phyloP scores from a whole-genome alignment of 192 early-diverging fungal genomes.

The Spizellomyces sp. region DNA sequence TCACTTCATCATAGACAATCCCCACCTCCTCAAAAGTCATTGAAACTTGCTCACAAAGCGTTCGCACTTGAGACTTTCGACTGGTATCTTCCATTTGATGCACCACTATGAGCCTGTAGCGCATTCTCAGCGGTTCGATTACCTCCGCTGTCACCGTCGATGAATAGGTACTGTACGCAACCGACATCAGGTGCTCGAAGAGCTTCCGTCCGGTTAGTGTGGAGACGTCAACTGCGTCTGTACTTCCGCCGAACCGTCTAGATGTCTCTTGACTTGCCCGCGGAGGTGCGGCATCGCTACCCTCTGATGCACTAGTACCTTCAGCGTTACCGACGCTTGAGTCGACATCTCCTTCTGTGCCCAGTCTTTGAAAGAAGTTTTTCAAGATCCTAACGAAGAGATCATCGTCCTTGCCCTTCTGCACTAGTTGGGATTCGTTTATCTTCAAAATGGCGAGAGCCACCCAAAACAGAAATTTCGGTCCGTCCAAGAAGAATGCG shows the following conservation, averaged over 20 bases:
- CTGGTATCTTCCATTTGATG: constrained; percentile 61
- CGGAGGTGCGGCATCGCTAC: not conserved
- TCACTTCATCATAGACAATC: constrained; percentile 52
- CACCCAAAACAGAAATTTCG: constrained; percentile 65
- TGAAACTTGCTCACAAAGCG: constrained; percentile 54
- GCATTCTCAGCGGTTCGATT: constrained; percentile 54
- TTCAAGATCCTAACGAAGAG: constrained; percentile 57
- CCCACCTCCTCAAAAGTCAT: constrained; percentile 55
- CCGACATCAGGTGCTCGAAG: constrained; percentile 42
- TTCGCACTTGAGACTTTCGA: constrained; percentile 56
- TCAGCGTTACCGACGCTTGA: constrained; percentile 15
- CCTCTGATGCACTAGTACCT: constrained; percentile 6
- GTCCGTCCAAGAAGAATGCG: constrained; percentile 64
- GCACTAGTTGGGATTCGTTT: constrained; percentile 52
- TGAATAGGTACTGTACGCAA: constrained; percentile 46
- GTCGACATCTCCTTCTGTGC: constrained; percentile 28
- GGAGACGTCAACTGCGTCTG: constrained; percentile 15
- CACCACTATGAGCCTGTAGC: constrained; percentile 52
- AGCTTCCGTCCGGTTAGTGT: constrained; percentile 44
- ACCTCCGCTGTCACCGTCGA: constrained; percentile 44
- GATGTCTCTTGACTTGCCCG: constrained; percentile 14
- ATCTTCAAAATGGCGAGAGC: constrained; percentile 56
- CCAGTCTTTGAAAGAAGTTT: constrained; percentile 54
- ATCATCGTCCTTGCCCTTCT: constrained; percentile 54
- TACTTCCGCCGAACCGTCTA: constrained; percentile 5